Base-by-base conservation (phyloP, 768 basidiomycete species). In the Agrocybe pediades region DNA sequence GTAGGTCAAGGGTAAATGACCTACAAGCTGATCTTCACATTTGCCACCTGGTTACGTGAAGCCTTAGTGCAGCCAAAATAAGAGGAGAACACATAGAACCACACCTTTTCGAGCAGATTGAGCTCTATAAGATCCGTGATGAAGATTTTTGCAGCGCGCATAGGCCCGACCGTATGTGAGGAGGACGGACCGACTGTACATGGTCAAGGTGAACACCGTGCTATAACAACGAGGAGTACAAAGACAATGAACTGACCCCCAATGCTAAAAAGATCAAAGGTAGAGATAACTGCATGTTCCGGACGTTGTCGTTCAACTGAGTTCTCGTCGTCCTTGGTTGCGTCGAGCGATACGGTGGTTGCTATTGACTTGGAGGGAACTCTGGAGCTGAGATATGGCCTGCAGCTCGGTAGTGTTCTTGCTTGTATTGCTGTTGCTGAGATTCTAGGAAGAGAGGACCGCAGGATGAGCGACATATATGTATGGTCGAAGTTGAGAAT, bases 91-190 rank as follows among this genome's bases (percentile, higher is more conserved):
- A 20, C 7, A 36, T 16, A 33, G 29, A 21, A 15, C 42, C 6
- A 46, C 52, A 83, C 89, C 77, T 89, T 85, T 41, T 88, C 81
- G 36, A 96, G 71, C 46, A 96, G 60, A 20, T 73, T 74, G 20
- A 93, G 67, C 45, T 90, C 85, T 51, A 81, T 71, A 21, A 94
- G 74, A 68, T 93, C 90, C 41, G 78, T 73, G 56, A 92, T 85
- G 67, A 95, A 95, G 59, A 95, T 96, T 53, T 84, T 92, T 8
- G 87, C 91, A 15, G 93, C 94, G 3, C 95, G 83, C 94, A 96
- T 95, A 20, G 82, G 81, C 1, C 79, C 73, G 17, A 80, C 74
- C 8, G 80, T 81, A 59, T 81, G 81, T 9, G 76, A 79, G 6
- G 78, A 80, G 8, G 78, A 79, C 5, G 81, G 80, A 4, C 81